Base-by-base conservation (phyloP, 1,139 yeast species). In the Lodderomyces pseudojiufengensis region DNA sequence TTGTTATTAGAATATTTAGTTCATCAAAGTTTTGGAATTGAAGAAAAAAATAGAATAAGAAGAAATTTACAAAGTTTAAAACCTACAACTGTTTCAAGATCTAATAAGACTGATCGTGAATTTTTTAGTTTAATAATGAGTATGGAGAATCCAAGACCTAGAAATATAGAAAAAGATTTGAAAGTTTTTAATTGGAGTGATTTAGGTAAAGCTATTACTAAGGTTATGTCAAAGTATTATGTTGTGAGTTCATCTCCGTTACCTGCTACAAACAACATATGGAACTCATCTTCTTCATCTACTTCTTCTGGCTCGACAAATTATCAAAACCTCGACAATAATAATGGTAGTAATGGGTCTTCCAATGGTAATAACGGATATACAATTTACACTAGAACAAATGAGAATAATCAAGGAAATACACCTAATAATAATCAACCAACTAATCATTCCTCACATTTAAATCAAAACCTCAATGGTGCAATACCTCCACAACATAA, bases 161-260 rank as follows among this genome's bases (percentile, higher is more conserved):
- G 88, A 29, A 80, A 80, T 49, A 82, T 82, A 38, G 87, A 80
- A 49, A 82, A 82, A 52, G 85, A 81, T 51, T 76, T 81, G 43
- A 81, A 81, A 51, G 87, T 81, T 4, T 78, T 81, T 48, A 65
- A 65, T 25, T 81, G 88, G 88, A 49, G 59, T 15, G 69, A 70
- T 37, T 58, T 81, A 25, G 69, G 64, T 27, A 63, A 59, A 29
- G 88, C 88, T 0, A 54, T 81, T 35, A 59, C 64, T 28, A 80
- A 78, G 49, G 83, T 81, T n/a, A 65, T 80, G 33, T 65, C 80
- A 31, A 81, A 81, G 54, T 82, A 81, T 50, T 61, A 70, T 11
- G 52, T 42, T 25, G 43, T 37, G 21, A 23, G 39, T 23, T 24
- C 35, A 9, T 28, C 35, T 12, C 38, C 35, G 11, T 15, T 31